Conservation (phyloP, 2,329 filamentous ascomycete species). For the Colletotrichum tropicicola region DNA sequence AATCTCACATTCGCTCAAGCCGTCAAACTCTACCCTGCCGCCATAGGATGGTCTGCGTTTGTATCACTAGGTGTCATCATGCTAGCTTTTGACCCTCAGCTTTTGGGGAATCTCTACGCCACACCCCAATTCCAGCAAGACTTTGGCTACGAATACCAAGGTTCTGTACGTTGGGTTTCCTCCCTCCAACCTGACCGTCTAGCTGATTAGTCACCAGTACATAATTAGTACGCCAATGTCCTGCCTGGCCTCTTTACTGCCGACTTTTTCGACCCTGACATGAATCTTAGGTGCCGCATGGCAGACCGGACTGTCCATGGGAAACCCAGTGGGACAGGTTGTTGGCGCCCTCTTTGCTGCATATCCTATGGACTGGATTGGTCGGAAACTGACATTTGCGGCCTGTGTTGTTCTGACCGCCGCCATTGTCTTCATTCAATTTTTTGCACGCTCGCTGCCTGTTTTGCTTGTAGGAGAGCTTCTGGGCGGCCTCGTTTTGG, state of each 20-base stretch:
- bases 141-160: conserved; percentile 61
- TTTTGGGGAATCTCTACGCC: conserved; percentile 70
- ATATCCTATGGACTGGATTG: conserved; percentile 55
- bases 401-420: conserved; percentile 55
- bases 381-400: conserved; percentile 55
- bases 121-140: conserved; percentile 65
- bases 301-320: conserved; percentile 59
- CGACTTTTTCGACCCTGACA: neutral
- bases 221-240: conserved; percentile 39
- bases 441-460: conserved; percentile 65
- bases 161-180: conserved; percentile 36
- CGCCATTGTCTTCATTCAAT: conserved; percentile 68
- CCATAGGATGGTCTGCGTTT: conserved; percentile 64
- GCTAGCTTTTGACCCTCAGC: conserved; percentile 71
- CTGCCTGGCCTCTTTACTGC: neutral
- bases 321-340: conserved; percentile 65
- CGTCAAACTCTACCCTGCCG: conserved; percentile 52
- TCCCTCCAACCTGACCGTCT: neutral
- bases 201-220: conserved; percentile 34
- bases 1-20: conserved; percentile 47
- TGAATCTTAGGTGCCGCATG: conserved; percentile 46
- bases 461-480: conserved; percentile 69
- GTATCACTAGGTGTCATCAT: conserved; percentile 69
- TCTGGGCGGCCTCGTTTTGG: conserved; percentile 68
- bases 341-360: conserved; percentile 60